These are phyloP conservation scores for Dioscorea cayenensis DNA, from an alignment of 116 monocot species.

Conservation along the genomic window DNA sequence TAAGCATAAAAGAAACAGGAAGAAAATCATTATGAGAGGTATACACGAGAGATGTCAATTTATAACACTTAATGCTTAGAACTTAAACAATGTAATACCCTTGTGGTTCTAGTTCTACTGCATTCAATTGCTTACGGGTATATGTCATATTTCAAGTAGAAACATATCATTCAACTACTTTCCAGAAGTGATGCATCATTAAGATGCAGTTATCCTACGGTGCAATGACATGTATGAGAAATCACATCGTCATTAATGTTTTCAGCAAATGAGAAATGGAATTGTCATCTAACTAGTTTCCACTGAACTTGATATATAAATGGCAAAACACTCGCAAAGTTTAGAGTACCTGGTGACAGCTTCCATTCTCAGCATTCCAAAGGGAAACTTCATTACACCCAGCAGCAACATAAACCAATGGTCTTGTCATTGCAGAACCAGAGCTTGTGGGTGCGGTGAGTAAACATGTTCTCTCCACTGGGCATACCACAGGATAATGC, in stretches of 20 bases:
- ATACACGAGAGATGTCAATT: too few species aligned
- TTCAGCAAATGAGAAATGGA: neutral
- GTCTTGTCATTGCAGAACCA: constrained; percentile 36
- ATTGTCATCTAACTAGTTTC: neutral
- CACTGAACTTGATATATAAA: neutral
- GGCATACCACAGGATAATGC: constrained; percentile 74
- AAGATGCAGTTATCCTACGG: too few species aligned
- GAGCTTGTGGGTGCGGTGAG: constrained; percentile 61
- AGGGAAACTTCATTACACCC: constrained; percentile 96
- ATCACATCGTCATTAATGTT: neutral
- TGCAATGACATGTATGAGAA: too few species aligned
- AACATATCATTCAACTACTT: too few species aligned
- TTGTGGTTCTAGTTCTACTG: too few species aligned
- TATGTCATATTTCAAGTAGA: too few species aligned
- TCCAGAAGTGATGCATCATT: too few species aligned
- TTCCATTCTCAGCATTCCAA: constrained; percentile 98
- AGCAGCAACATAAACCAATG: constrained; percentile 91
- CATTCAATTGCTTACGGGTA: too few species aligned
- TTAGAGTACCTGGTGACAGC: constrained; percentile 88
- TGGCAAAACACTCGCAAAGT: neutral
- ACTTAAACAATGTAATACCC: too few species aligned
- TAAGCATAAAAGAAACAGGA: too few species aligned
- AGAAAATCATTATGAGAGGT: too few species aligned
- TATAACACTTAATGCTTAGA: too few species aligned
- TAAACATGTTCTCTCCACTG: constrained; percentile 78